phyloP scores from a whole-genome alignment of 1,139 yeast genomes.

The Spathaspora jeffriesii region DNA sequence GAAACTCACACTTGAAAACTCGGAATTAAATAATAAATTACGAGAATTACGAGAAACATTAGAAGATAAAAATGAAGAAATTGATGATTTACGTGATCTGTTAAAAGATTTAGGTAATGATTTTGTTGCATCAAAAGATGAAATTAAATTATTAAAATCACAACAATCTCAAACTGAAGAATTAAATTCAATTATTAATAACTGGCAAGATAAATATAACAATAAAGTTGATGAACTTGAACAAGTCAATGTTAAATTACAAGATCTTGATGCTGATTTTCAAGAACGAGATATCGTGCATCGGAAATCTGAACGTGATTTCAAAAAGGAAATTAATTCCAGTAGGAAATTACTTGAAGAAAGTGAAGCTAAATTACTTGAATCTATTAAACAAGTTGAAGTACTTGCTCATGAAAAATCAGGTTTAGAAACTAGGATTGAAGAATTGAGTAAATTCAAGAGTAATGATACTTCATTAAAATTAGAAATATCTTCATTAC shows the following conservation, averaged over 20 bases:
- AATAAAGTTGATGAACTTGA: slow-evolving; percentile 8
- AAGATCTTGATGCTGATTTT: slow-evolving; percentile 7
- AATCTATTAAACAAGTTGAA: slow-evolving; percentile 21
- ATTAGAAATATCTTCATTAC: slow-evolving; percentile 41
- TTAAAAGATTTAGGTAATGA: slow-evolving; percentile 74
- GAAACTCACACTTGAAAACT: slow-evolving; percentile 14
- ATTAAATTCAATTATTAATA: slow-evolving; percentile 2
- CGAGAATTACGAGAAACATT: slow-evolving; percentile 19
- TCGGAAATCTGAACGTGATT: slow-evolving; percentile 8
- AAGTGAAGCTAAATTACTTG: slow-evolving; percentile 11
- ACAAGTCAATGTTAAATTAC: slow-evolving; percentile 8
- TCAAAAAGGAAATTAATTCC: slow-evolving; percentile 11
- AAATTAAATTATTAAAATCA: slow-evolving; percentile 25
- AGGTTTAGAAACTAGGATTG: slow-evolving; percentile 27
- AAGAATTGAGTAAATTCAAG: slow-evolving; percentile 32
- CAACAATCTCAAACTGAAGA: background rate
- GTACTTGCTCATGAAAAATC: slow-evolving; percentile 24
- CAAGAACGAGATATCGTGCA: slow-evolving; percentile 8
- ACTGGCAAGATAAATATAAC: slow-evolving; percentile 9
- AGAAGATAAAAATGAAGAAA: slow-evolving; percentile 45
- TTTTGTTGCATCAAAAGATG: slow-evolving; percentile 56
- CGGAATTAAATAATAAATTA: slow-evolving; percentile 16
- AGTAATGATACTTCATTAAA: slow-evolving; percentile 42
- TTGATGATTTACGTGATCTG: slow-evolving; percentile 68
- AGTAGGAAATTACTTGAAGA: slow-evolving; percentile 11